phyloP scores from a whole-genome alignment of 2,329 filamentous ascomycete species.

The Curvularia verruculosa region DNA sequence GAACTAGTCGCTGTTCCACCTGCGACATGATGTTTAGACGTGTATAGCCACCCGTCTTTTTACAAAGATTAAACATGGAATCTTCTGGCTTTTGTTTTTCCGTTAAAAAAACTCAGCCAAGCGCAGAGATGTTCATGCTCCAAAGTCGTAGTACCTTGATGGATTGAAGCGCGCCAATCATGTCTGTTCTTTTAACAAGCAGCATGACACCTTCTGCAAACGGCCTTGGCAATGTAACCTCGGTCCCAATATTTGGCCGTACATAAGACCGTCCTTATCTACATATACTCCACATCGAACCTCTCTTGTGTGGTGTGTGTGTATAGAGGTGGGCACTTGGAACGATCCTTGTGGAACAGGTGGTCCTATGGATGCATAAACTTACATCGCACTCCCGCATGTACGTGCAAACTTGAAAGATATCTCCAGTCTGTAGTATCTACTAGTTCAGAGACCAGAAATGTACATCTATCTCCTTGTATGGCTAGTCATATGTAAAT shows the following conservation, averaged over 20 bases:
- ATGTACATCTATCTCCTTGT: neutral
- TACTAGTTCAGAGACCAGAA: neutral
- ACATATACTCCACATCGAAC: neutral
- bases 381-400: neutral
- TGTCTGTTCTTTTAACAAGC: conserved; percentile 24
- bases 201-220: neutral
- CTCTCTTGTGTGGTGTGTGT: neutral
- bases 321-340: neutral
- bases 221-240: neutral
- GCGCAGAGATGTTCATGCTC: conserved; percentile 4
- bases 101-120: neutral
- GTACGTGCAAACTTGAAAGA: neutral
- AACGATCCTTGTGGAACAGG: neutral
- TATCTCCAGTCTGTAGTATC: neutral
- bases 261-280: neutral
- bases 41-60: conserved; percentile 8
- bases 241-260: neutral
- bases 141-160: conserved; percentile 23
- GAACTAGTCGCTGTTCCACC: conserved; percentile 33
- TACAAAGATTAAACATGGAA: neutral
- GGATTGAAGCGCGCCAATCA: conserved; percentile 28
- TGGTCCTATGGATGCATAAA: neutral
- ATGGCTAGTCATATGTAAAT: neutral
- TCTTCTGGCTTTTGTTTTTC: neutral
- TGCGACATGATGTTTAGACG: conserved; percentile 19